Conservation (phyloP, 2,329 filamentous ascomycete species). For the Penicillium sp. region DNA sequence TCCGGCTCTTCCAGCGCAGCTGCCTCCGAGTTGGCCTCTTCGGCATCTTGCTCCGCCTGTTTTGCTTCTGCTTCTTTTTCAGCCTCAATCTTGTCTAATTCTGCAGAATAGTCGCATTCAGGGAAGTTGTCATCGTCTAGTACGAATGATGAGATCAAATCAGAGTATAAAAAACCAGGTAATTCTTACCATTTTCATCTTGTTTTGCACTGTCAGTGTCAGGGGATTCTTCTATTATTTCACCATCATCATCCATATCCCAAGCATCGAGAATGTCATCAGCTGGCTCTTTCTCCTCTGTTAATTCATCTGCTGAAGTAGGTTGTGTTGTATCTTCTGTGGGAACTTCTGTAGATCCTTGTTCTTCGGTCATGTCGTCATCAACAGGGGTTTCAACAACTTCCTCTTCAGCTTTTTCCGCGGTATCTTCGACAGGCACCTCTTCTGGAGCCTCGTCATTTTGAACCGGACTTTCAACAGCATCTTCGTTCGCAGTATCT, state of each 20-base stretch:
- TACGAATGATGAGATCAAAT: slow-evolving; percentile 19
- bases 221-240: slow-evolving; percentile 5
- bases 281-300: slow-evolving; percentile 1
- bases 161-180: slow-evolving; percentile 20
- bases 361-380: not conserved
- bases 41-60: slow-evolving; percentile 30
- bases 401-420: not conserved
- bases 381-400: not conserved
- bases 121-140: slow-evolving; percentile 32
- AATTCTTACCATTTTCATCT: slow-evolving; percentile 10
- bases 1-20: not conserved
- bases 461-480: not conserved
- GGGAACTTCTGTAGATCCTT: not conserved
- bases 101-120: slow-evolving; percentile 28
- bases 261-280: slow-evolving; percentile 10
- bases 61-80: slow-evolving; percentile 32
- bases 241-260: slow-evolving; percentile 9
- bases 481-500: not conserved
- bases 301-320: slow-evolving; percentile 11
- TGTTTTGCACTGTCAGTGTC: slow-evolving; percentile 3
- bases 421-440: not conserved
- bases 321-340: not conserved
- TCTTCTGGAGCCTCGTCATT: not conserved
- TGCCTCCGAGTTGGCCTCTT: slow-evolving; percentile 23
- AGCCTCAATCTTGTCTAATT: slow-evolving; percentile 27